A percentile compares a stretch with the other conserved stretches of the same genome.
phyloP scores from a whole-genome alignment of 2,329 filamentous ascomycete species.

The Penicillium sp. region DNA sequence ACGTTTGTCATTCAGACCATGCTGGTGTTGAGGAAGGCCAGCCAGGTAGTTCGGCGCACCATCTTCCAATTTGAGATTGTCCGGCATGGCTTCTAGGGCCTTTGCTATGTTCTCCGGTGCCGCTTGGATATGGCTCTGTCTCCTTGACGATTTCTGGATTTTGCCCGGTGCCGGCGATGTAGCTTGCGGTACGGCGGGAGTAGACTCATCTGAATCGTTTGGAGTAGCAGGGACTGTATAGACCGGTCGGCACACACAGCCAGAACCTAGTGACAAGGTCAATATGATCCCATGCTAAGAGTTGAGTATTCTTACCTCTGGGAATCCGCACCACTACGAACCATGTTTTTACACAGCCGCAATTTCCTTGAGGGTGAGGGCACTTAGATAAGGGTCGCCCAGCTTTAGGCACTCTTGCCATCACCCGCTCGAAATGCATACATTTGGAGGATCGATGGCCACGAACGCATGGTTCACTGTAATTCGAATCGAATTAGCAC shows the following conservation, averaged over 20 bases:
- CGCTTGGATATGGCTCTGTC: constrained; percentile 35
- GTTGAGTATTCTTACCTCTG: constrained; percentile 32
- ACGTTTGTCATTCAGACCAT: constrained; percentile 4
- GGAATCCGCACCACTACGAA: constrained; percentile 48
- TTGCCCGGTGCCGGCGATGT: constrained; percentile 32
- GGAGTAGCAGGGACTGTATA: constrained; percentile 35
- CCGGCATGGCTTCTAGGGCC: constrained; percentile 31
- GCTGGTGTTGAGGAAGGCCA: constrained; percentile 11
- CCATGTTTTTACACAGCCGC: constrained; percentile 43
- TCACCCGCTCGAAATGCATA: constrained; percentile 49
- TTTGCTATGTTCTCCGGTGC: constrained; percentile 37
- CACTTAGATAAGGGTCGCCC: constrained; percentile 50
- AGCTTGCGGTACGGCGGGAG: constrained; percentile 13
- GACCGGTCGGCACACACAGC: constrained; percentile 43
- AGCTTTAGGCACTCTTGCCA: constrained; percentile 52
- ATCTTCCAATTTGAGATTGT: constrained; percentile 24
- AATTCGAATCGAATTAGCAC: not conserved
- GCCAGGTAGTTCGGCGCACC: constrained; percentile 8
- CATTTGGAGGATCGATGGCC: constrained; percentile 53
- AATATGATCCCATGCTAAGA: not conserved
- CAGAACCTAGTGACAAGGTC: constrained; percentile 31
- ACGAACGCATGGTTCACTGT: constrained; percentile 50
- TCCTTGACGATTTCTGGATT: constrained; percentile 37
- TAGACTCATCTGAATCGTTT: constrained; percentile 15
- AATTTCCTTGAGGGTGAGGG: constrained; percentile 45